phyloP scores from a whole-genome alignment of 2,329 filamentous ascomycete species.

The Xylaria sp. region DNA sequence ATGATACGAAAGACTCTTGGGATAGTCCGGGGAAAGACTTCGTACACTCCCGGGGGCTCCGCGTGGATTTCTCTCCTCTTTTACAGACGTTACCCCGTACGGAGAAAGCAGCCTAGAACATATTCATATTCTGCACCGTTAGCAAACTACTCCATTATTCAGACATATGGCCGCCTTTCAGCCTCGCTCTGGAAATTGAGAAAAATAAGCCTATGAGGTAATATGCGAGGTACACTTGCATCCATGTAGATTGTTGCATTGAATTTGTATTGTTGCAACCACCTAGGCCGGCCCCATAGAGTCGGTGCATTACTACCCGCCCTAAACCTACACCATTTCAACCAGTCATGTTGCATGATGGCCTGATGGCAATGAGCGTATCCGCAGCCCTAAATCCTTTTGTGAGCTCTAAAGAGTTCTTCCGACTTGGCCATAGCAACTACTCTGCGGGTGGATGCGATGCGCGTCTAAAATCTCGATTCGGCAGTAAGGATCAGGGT shows the following conservation, averaged over 20 bases:
- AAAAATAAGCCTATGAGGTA: conserved; percentile 5
- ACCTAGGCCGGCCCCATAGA: conserved; percentile 4
- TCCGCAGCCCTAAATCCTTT: conserved; percentile 9
- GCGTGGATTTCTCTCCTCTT: neutral
- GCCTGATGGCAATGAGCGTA: conserved; percentile 10
- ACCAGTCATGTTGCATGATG: conserved; percentile 23
- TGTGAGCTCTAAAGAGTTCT: conserved; percentile 5
- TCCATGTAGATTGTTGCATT: neutral
- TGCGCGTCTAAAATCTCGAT: conserved; percentile 19
- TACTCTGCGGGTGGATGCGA: conserved; percentile 19
- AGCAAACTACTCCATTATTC: neutral
- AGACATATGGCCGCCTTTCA: conserved; percentile 7
- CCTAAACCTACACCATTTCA: conserved; percentile 9
- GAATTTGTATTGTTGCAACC: conserved; percentile 18
- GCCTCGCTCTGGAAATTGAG: conserved; percentile 22
- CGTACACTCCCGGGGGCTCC: neutral
- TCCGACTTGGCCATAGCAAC: conserved; percentile 27
- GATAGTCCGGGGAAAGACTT: neutral
- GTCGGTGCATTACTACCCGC: conserved; percentile 12
- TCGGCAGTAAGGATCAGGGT: conserved; percentile 20
- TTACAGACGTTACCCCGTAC: neutral
- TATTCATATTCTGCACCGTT: neutral
- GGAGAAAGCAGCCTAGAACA: neutral
- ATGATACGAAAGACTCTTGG: conserved; percentile 2
- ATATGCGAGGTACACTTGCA: conserved; percentile 18